Base-by-base conservation (phyloP, 495 filamentous ascomycete genomes). In the Paragyromitra xinjiangensis region DNA sequence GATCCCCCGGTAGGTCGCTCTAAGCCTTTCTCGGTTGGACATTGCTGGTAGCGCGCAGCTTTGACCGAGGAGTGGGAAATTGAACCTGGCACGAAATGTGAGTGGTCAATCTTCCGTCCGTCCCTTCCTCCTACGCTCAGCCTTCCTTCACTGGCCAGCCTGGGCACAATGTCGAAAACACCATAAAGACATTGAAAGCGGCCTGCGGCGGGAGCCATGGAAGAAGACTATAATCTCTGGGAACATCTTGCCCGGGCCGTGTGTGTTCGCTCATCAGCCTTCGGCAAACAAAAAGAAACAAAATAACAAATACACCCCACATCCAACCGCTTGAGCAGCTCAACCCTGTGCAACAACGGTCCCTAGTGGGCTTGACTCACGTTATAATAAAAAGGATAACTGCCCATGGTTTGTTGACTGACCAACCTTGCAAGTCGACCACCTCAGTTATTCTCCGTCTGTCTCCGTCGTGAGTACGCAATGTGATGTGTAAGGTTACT, bases 21-120 rank as follows among this genome's bases (percentile, higher is more conserved):
- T 72, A 78, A 78, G 59, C 65, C 68, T 58, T 64, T 79, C 74
- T 79, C 77, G 77, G 77, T 70, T 78, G 73, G 73, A 55, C 65
- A 72, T 66, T 72, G 61, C 45, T 70, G 64, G 63, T 65, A 78
- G 73, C 65, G 64, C 73, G 64, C 76, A 70, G 76, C 77, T 78
- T 79, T 79, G 77, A 79, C 77, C 77, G 77, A 79, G 50, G 59
- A 64, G 62, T 66, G 75, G 74, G 76, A 78, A 78, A 78, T 78
- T 78, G 74, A 74, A 64, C 58, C 66, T 71, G 37, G 64, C 53
- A 69, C 64, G 72, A 77, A 71, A 71, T 71, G 74, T 78, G 72
- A 78, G 64, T 76, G 71, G 64, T 42, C 34, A 48, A 63, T 64
- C 64, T 64, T 64, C 71, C 65, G 48, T 65, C 68, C 68, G 62